Percentiles rank a stretch among this genome's conserved stretches.
phyloP scores from a whole-genome alignment of 345 rosid genomes.

The Litchi chinensis region DNA sequence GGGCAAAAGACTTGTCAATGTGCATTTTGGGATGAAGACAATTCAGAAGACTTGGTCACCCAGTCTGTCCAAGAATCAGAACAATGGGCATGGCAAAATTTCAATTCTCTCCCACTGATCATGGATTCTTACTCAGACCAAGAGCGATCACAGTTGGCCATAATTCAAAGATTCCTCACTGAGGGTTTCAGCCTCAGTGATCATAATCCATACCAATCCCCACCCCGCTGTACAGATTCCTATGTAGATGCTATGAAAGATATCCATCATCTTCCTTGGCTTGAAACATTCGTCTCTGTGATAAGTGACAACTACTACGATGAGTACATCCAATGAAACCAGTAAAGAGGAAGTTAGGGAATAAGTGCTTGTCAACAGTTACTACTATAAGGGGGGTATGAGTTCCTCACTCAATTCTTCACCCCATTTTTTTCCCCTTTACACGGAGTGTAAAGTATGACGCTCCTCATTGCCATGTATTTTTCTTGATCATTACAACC shows the following conservation, averaged over 20 bases:
- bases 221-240: constrained; percentile 86
- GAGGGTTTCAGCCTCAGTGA: constrained; percentile 93
- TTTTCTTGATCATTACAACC: constrained; percentile 16
- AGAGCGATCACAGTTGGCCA: constrained; percentile 89
- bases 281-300: constrained; percentile 94
- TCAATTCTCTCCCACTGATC: constrained; percentile 76
- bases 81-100: constrained; percentile 97
- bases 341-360: constrained; percentile 19
- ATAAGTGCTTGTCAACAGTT: constrained; percentile 1
- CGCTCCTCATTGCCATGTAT: constrained; percentile 9
- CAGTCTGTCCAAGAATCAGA: constrained; percentile 81
- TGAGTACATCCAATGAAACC: constrained; percentile 64
- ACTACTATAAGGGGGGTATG: constrained; percentile 24
- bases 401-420: constrained; percentile 51
- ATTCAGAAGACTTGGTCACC: constrained; percentile 51
- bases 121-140: constrained; percentile 95
- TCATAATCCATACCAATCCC: constrained; percentile 84
- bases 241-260: constrained; percentile 92
- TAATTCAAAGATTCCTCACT: constrained; percentile 91
- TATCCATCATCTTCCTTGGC: constrained; percentile 98
- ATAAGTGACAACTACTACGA: constrained; percentile 93
- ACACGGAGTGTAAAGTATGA: constrained; percentile 23
- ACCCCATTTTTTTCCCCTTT: constrained; percentile 19
- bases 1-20: constrained; percentile 86
- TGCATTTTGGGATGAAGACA: constrained; percentile 89